These are phyloP conservation scores for Pharus latifolius DNA, from an alignment of 176 grass and related monocot genomes.

Conservation along the genomic window DNA sequence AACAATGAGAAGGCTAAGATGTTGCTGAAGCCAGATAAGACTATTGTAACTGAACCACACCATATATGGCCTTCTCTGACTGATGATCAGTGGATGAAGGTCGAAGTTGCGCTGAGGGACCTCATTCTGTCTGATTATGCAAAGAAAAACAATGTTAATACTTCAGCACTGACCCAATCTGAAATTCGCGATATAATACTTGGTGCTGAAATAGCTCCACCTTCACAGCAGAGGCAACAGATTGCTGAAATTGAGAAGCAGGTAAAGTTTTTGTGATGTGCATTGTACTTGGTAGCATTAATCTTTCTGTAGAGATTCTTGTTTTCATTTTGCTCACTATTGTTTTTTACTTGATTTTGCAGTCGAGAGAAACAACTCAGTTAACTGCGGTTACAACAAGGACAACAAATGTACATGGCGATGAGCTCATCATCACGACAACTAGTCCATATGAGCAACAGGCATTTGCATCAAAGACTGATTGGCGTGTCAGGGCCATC, in stretches of 20 bases:
- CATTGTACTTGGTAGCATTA: background rate
- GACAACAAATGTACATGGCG: constrained; percentile 96
- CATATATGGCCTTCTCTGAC: constrained; percentile 92
- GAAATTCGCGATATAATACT: constrained; percentile 99
- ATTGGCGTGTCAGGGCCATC: constrained; percentile 95
- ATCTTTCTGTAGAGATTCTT: background rate
- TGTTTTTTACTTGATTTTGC: constrained; percentile 27
- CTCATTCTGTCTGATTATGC: constrained; percentile 98
- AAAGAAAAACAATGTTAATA: constrained; percentile 99
- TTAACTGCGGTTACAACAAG: constrained; percentile 93
- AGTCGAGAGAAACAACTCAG: constrained; percentile 92
- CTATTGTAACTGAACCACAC: constrained; percentile 86
- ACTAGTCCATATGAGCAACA: constrained; percentile 93
- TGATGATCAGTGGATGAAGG: constrained; percentile 99
- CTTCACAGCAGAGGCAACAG: constrained; percentile 93
- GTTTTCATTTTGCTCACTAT: background rate
- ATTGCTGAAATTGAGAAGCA: constrained; percentile 99
- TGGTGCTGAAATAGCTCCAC: constrained; percentile 97
- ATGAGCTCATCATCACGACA: constrained; percentile 93
- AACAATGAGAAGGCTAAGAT: constrained; percentile 99
- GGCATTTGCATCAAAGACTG: constrained; percentile 94
- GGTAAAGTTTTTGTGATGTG: constrained; percentile 20
- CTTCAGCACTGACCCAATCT: constrained; percentile 92
- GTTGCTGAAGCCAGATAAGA: constrained; percentile 96
- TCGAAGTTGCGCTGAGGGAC: constrained; percentile 92